These are phyloP conservation scores for Penicillium sp. DNA, from an alignment of 2,329 filamentous ascomycete genomes.

Conservation along the genomic window DNA sequence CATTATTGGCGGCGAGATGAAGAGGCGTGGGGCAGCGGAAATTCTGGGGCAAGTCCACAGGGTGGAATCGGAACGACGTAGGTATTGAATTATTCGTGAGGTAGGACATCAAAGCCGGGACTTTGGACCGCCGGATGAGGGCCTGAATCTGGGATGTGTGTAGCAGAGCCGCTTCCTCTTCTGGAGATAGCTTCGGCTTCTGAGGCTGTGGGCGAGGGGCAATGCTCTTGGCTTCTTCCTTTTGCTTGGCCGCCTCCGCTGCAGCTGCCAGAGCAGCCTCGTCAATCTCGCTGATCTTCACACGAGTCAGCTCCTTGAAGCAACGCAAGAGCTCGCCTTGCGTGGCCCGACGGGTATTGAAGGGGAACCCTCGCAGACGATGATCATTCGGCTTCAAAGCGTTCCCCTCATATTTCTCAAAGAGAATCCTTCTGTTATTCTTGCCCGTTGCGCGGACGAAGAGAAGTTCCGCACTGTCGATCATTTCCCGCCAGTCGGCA, in stretches of 20 bases:
- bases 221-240: constrained; percentile 32
- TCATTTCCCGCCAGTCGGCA: constrained; percentile 74
- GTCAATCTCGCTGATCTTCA: constrained; percentile 76
- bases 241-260: constrained; percentile 46
- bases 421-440: constrained; percentile 80
- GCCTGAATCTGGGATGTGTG: constrained; percentile 88
- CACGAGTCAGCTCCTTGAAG: constrained; percentile 85
- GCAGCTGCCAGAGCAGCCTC: constrained; percentile 57
- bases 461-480: constrained; percentile 76
- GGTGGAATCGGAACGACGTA: constrained; percentile 69
- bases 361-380: constrained; percentile 80
- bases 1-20: constrained; percentile 77
- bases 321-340: constrained; percentile 91
- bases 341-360: constrained; percentile 84
- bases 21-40: constrained; percentile 77
- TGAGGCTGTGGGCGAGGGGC: constrained; percentile 29
- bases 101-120: constrained; percentile 80
- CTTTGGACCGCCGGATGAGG: constrained; percentile 80
- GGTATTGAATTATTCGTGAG: constrained; percentile 67
- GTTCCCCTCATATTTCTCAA: constrained; percentile 85
- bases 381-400: constrained; percentile 72
- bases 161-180: constrained; percentile 72
- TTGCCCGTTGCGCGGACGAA: constrained; percentile 86
- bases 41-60: constrained; percentile 58
- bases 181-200: constrained; percentile 64